phyloP scores from a whole-genome alignment of 1,139 yeast species.

The Pneumocystis jirovecii region DNA sequence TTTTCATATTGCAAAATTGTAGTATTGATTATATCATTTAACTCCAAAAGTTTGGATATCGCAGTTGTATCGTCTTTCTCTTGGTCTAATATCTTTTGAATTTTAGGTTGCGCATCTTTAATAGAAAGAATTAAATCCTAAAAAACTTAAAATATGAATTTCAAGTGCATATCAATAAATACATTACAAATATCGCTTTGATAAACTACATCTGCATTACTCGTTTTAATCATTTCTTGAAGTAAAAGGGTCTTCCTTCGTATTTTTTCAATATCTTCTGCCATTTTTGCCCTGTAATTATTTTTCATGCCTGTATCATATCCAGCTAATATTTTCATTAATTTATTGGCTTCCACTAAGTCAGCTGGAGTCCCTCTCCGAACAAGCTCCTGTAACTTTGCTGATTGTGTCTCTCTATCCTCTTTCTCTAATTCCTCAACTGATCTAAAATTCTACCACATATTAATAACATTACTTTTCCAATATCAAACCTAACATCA shows the following conservation, averaged over 20 bases:
- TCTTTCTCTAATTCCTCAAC: slow-evolving; percentile 84
- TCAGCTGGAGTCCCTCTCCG: slow-evolving; percentile 94
- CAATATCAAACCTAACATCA: slow-evolving; percentile 33
- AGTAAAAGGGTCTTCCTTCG: slow-evolving; percentile 80
- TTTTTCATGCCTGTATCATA: slow-evolving; percentile 47
- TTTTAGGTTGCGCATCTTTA: slow-evolving; percentile 74
- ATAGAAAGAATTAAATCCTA: slow-evolving; percentile 60
- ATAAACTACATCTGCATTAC: slow-evolving; percentile 36
- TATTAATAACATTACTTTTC: background rate
- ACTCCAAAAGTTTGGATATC: slow-evolving; percentile 46
- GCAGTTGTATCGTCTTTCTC: slow-evolving; percentile 42
- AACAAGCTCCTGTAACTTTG: slow-evolving; percentile 86
- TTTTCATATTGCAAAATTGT: slow-evolving; percentile 49
- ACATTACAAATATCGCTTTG: slow-evolving; percentile 38
- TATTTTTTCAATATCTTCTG: slow-evolving; percentile 71
- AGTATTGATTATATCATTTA: slow-evolving; percentile 65
- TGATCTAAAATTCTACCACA: slow-evolving; percentile 41
- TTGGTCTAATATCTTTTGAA: slow-evolving; percentile 56
- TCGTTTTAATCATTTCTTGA: slow-evolving; percentile 67
- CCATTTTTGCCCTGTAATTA: slow-evolving; percentile 69
- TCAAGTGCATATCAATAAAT: background rate
- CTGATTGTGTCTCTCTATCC: slow-evolving; percentile 83
- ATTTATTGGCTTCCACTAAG: slow-evolving; percentile 84
- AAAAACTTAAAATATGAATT: background rate
- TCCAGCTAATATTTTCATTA: slow-evolving; percentile 98